phyloP scores from a whole-genome alignment of 352 stramenopile species.

The Pythium monospermum region DNA sequence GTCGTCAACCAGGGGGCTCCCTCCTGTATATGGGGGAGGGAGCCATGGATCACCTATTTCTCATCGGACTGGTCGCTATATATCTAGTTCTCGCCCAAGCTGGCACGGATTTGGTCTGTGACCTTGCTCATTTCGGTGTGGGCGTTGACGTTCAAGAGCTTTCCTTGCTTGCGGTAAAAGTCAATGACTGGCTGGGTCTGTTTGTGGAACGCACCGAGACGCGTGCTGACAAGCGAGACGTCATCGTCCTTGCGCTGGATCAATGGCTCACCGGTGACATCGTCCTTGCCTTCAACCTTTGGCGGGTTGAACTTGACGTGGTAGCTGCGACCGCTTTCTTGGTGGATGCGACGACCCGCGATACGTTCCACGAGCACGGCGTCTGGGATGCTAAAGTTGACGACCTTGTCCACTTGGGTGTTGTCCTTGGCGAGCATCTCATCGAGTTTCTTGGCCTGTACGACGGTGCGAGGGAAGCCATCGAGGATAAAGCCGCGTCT shows the following conservation, averaged over 20 bases:
- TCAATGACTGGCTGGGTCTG: conserved; percentile 96
- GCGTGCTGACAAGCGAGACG: conserved; percentile 86
- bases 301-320: conserved; percentile 97
- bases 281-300: conserved; percentile 85
- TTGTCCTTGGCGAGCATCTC: conserved; percentile 92
- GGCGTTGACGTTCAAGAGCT: conserved; percentile 89
- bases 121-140: conserved; percentile 83
- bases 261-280: conserved; percentile 94
- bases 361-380: conserved; percentile 95
- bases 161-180: conserved; percentile 83
- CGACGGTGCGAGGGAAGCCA: conserved; percentile 98
- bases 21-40: no score
- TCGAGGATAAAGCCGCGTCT: conserved; percentile 99
- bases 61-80: no score
- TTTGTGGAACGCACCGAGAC: conserved; percentile 94
- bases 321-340: conserved; percentile 93
- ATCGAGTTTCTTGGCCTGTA: conserved; percentile 97
- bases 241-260: conserved; percentile 98
- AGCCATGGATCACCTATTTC: no score
- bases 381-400: conserved; percentile 96
- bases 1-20: no score
- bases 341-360: conserved; percentile 95
- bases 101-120: conserved; percentile 77
- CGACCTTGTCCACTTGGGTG: conserved; percentile 85
- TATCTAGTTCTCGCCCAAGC: conserved; percentile 67